Evolutionary conservation across 2,329 filamentous ascomycete species (phyloP), one percentile per base, ranked within the genome.

Genomic region (Diaporthe longicolla): DNA sequence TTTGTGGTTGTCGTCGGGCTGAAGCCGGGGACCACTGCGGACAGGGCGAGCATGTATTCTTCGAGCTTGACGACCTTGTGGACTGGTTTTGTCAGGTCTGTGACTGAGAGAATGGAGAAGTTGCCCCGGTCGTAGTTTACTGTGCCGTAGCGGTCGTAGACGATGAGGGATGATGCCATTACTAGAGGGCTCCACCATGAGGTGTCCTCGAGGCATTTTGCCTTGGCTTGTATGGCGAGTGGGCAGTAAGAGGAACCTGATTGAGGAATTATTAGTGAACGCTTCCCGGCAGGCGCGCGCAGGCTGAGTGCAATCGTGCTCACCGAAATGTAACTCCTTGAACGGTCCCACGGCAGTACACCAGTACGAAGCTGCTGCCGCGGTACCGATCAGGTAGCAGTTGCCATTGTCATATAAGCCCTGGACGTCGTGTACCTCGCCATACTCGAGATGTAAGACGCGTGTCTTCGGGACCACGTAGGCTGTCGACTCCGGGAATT

Each of bases 81-180:
- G 17, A 58, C 61, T 2, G 71, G 71, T 7, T 63, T 63, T 6
- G 61, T 68, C 7, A 73, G 32, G n/a, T 68, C 19, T 8, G 71
- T 73, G 9, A 73, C 50, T 10, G 71, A 73, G 8, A 73, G 71
- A 29, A 73, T 58, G 26, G 71, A 73, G 71, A 73, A 73, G 54
- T 73, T 73, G 21, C 71, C 59, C 6, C 71, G 71, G 54, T 73
- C 61, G 54, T 73, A 73, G 63, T 73, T 73, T 13, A 73, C 61
- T 21, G 71, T 73, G 21, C 52, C 71, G 61, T 73, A 69, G 26
- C 71, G 71, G 29, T 69, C 57, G 43, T 40, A 73, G 43, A 69
- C 61, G 54, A 73, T 69, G 52, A 73, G 61, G 5, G 71, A 73
- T 4, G 71, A 73, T 10, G 21, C 26, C 35, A 69, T 73, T 32